A percentile compares a stretch with the other conserved stretches of the same genome.
Evolutionary conservation across 306 rosid species (phyloP).

Genomic region (Pachyrhizus erosus): DNA sequence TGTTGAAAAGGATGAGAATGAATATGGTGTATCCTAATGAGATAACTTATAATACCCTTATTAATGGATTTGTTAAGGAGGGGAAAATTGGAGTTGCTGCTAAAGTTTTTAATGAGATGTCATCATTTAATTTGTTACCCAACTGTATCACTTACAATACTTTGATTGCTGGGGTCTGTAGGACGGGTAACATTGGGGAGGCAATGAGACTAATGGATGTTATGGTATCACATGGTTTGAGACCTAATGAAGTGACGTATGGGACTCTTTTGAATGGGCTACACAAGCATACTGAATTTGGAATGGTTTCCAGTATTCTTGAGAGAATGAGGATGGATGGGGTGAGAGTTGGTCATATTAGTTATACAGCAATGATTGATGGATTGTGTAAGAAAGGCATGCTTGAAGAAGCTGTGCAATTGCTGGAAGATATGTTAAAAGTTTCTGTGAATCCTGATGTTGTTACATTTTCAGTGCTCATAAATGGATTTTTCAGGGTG

Average conservation of each 20-base stretch:
- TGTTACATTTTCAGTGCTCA: constrained; percentile 73
- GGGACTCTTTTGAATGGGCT: constrained; percentile 67
- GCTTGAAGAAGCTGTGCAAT: constrained; percentile 64
- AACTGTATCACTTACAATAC: constrained; percentile 66
- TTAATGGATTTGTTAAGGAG: constrained; percentile 80
- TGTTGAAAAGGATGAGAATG: constrained; percentile 76
- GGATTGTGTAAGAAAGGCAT: constrained; percentile 75
- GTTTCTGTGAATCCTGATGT: constrained; percentile 61
- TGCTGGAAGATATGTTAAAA: constrained; percentile 59
- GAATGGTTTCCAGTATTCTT: constrained; percentile 54
- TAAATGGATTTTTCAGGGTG: constrained; percentile 69
- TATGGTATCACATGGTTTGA: constrained; percentile 62
- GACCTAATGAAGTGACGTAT: constrained; percentile 70
- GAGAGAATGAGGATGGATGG: constrained; percentile 62
- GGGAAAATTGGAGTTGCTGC: constrained; percentile 74
- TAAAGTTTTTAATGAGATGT: constrained; percentile 71
- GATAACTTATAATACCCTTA: constrained; percentile 71
- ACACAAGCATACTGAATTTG: constrained; percentile 65
- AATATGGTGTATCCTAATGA: constrained; percentile 66
- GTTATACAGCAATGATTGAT: constrained; percentile 65
- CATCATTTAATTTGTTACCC: constrained; percentile 54
- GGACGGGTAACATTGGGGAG: constrained; percentile 51
- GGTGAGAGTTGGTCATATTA: constrained; percentile 49
- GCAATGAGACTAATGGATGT: constrained; percentile 66
- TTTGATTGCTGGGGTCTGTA: constrained; percentile 66